A percentile compares a stretch with the other conserved stretches of the same genome.
Conservation (phyloP, 1,284 basidiomycete species). For the Papiliotrema nemorosa region DNA sequence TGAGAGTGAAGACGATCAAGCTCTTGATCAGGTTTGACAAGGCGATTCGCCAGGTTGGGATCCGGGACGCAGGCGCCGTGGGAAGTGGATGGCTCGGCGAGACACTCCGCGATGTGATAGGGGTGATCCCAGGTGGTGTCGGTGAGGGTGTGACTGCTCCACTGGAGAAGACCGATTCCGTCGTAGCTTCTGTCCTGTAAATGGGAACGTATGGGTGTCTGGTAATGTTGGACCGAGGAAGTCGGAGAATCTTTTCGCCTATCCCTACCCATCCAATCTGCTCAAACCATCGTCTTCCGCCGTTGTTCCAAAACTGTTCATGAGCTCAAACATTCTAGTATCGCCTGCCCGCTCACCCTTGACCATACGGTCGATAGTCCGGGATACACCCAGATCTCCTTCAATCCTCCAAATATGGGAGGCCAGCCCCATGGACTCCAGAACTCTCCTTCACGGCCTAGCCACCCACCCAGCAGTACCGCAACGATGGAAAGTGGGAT, state of each 20-base stretch:
- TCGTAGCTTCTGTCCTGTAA: no score
- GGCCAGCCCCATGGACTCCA: conserved; percentile 44
- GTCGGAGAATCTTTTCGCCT: conserved; percentile 34
- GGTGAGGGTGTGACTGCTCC: neutral
- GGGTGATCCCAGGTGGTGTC: neutral
- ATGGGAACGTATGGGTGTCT: neutral
- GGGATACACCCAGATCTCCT: conserved; percentile 15
- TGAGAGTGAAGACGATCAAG: conserved; percentile 34
- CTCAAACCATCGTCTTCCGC: conserved; percentile 4
- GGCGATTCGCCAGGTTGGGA: neutral
- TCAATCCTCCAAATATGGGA: conserved; percentile 31
- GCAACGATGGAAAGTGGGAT: conserved; percentile 6
- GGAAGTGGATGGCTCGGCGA: conserved; percentile 27
- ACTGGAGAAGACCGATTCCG: neutral
- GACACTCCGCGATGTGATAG: conserved; percentile 11
- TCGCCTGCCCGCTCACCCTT: conserved; percentile 16
- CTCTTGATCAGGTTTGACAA: conserved; percentile 36
- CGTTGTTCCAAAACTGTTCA: conserved; percentile 1
- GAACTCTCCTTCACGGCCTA: conserved; percentile 36
- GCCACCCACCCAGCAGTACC: conserved; percentile 23
- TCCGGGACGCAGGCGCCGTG: neutral
- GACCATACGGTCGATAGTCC: conserved; percentile 22
- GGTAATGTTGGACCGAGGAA: conserved; percentile 12
- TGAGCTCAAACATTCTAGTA: conserved; percentile 1
- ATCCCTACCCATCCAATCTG: conserved; percentile 36